Conservation (phyloP, 495 filamentous ascomycete genomes). For the Aeminium ludgeri region DNA sequence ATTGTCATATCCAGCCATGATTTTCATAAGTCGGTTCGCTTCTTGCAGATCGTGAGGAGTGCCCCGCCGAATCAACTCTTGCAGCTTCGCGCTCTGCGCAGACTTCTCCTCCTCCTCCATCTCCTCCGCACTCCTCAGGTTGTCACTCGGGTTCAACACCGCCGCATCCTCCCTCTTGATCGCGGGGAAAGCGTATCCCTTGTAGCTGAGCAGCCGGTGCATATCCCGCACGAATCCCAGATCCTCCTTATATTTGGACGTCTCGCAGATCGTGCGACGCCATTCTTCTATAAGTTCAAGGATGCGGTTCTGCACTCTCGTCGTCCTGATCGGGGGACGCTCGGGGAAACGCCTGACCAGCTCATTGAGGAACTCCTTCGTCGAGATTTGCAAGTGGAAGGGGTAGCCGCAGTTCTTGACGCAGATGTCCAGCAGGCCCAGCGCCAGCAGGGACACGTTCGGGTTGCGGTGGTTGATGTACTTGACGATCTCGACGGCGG, state of each 20-base stretch:
- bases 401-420: conserved; percentile 99
- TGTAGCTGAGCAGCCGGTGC: conserved; percentile 89
- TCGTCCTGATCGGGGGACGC: conserved; percentile 69
- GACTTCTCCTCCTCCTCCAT: conserved; percentile 96
- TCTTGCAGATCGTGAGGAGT: conserved; percentile 86
- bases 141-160: conserved; percentile 92
- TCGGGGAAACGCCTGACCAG: conserved; percentile 92
- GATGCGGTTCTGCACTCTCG: conserved; percentile 77
- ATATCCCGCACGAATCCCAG: conserved; percentile 93
- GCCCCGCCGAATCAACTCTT: conserved; percentile 86
- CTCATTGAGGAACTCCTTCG: conserved; percentile 98
- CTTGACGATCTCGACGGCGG: conserved; percentile 82
- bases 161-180: conserved; percentile 86
- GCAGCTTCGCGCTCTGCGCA: conserved; percentile 89
- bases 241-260: conserved; percentile 91
- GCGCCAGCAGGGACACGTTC: conserved; percentile 79
- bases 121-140: conserved; percentile 87
- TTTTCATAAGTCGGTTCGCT: conserved; percentile 92
- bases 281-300: conserved; percentile 97
- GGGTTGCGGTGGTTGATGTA: conserved; percentile 92
- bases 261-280: conserved; percentile 94
- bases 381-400: conserved; percentile 95
- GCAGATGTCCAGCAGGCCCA: conserved; percentile 85
- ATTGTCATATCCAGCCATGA: conserved; percentile 95
- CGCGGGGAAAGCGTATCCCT: conserved; percentile 90